phyloP scores from a whole-genome alignment of 1,284 basidiomycete genomes.

The Tausonia pullulans region DNA sequence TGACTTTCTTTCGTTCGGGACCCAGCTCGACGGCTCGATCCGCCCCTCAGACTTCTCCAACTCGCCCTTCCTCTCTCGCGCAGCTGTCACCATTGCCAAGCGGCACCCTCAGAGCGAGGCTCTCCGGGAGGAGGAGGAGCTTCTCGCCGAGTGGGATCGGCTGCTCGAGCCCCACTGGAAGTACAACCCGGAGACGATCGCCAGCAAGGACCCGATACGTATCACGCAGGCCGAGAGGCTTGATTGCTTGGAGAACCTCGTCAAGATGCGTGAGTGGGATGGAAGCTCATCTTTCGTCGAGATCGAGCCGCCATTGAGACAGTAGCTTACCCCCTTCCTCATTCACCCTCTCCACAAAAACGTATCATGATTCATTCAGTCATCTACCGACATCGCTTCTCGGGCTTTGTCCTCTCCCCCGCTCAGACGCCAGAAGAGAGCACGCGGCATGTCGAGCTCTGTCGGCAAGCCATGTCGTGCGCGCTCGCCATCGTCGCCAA shows the following conservation, averaged over 20 bases:
- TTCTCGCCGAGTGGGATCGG: conserved; percentile 64
- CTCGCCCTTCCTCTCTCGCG: conserved; percentile 35
- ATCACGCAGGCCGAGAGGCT: conserved; percentile 75
- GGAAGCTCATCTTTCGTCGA: neutral
- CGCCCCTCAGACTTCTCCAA: conserved; percentile 32
- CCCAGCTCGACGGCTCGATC: conserved; percentile 42
- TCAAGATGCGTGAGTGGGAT: conserved; percentile 44
- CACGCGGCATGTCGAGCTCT: conserved; percentile 32
- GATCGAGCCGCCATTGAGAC: too few relatives aligned
- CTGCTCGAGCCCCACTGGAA: conserved; percentile 64
- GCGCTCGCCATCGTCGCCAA: conserved; percentile 54
- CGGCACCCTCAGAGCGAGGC: conserved; percentile 43
- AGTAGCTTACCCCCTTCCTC: too few relatives aligned
- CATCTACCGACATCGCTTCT: conserved; percentile 38
- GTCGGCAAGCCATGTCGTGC: conserved; percentile 48
- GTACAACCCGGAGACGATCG: conserved; percentile 64
- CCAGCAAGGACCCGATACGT: conserved; percentile 72
- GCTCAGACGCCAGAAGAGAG: conserved; percentile 33
- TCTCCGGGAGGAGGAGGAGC: conserved; percentile 60
- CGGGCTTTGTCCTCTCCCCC: conserved; percentile 34
- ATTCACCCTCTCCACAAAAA: too few relatives aligned
- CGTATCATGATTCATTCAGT: conserved; percentile 18
- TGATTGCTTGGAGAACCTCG: conserved; percentile 71
- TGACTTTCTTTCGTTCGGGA: conserved; percentile 39
- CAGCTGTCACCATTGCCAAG: conserved; percentile 33